Evolutionary conservation across 805 yeast genomes (phyloP).

Genomic region (Nakazawaea holstii): DNA sequence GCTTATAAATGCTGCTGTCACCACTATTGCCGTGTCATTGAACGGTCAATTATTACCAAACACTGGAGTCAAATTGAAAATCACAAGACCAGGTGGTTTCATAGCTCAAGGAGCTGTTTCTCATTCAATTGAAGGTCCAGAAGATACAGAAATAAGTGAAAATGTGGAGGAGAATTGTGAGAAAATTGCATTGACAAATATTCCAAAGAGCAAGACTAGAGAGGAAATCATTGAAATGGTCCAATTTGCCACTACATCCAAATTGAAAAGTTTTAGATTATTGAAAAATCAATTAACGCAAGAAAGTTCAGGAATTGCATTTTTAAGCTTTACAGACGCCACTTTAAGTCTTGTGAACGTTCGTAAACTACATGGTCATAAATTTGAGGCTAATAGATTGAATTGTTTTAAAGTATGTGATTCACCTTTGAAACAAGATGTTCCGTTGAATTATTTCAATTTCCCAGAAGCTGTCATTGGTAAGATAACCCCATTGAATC

Average conservation of each 20-base stretch:
- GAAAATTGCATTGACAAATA: conserved; percentile 40
- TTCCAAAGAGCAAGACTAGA: conserved; percentile 37
- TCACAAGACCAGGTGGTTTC: conserved; percentile 44
- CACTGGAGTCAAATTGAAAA: conserved; percentile 21
- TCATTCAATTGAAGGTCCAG: neutral
- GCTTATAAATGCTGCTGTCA: conserved; percentile 43
- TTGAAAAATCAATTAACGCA: conserved; percentile 42
- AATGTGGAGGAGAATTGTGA: conserved; percentile 36
- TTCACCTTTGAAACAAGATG: conserved; percentile 6
- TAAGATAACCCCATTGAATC: conserved; percentile 16
- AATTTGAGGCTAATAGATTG: conserved; percentile 22
- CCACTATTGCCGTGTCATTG: conserved; percentile 49
- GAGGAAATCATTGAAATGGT: conserved; percentile 38
- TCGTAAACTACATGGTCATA: conserved; percentile 29
- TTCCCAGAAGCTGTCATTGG: conserved; percentile 14
- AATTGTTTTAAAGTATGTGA: conserved; percentile 1
- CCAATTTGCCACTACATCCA: conserved; percentile 27
- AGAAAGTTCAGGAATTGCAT: conserved; percentile 53
- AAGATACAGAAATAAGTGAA: neutral
- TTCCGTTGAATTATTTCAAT: conserved; percentile 9
- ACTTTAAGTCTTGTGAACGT: conserved; percentile 26
- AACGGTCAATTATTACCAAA: conserved; percentile 26
- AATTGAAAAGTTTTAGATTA: conserved; percentile 34
- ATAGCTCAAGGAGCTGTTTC: conserved; percentile 14
- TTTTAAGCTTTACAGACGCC: conserved; percentile 36